A percentile compares a stretch with the other conserved stretches of the same genome.
phyloP scores from a whole-genome alignment of 2,329 filamentous ascomycete species.

The Coleophoma cylindrospora region DNA sequence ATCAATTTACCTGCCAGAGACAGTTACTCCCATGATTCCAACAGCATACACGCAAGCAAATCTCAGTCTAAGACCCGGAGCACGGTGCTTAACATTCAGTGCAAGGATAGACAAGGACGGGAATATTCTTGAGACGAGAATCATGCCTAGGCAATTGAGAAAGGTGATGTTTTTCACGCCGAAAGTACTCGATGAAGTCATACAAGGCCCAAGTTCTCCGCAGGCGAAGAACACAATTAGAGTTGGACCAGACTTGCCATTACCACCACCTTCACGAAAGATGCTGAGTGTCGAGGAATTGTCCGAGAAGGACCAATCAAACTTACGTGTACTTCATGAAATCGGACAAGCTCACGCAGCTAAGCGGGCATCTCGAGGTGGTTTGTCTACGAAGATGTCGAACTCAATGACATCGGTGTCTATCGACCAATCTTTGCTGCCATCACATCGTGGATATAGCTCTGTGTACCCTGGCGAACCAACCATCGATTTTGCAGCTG shows the following conservation, averaged over 20 bases:
- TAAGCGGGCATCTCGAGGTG: constrained; percentile 9
- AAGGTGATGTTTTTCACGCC: constrained; percentile 55
- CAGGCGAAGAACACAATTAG: constrained; percentile 1
- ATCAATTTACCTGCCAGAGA: constrained; percentile 56
- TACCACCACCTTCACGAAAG: constrained; percentile 28
- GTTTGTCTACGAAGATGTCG: neutral
- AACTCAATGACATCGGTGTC: constrained; percentile 10
- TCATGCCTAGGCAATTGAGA: constrained; percentile 47
- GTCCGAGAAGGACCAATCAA: constrained; percentile 33
- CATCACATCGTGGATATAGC: neutral
- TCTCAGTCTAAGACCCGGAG: constrained; percentile 48
- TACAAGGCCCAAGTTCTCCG: constrained; percentile 6
- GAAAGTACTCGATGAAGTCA: constrained; percentile 36
- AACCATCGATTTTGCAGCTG: constrained; percentile 11
- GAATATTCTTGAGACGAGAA: constrained; percentile 45
- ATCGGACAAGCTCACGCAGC: constrained; percentile 35
- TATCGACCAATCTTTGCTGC: constrained; percentile 4
- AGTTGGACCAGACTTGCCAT: constrained; percentile 8
- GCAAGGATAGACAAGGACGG: constrained; percentile 49
- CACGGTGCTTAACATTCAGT: constrained; percentile 57
- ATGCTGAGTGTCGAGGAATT: constrained; percentile 39
- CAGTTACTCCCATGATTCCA: constrained; percentile 54
- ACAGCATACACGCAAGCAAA: constrained; percentile 38
- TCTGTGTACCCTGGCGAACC: constrained; percentile 15
- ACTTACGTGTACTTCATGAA: constrained; percentile 41